These are phyloP conservation scores for Scutellaria minor DNA, from an alignment of 257 asterid species.

Conservation along the genomic window DNA sequence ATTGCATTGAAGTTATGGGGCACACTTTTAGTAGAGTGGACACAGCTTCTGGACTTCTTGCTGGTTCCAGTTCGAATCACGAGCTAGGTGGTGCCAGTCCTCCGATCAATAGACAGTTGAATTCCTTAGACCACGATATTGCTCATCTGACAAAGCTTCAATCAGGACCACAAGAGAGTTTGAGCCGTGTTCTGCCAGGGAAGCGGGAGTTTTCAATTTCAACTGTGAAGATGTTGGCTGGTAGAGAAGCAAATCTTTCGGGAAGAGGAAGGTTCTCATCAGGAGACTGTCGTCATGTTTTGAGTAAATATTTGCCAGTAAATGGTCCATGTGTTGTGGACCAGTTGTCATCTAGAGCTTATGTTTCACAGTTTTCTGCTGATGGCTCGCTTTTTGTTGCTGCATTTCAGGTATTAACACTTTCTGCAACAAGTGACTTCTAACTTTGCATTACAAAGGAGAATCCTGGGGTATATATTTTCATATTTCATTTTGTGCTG, in stretches of 20 bases:
- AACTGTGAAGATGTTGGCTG: slow-evolving; percentile 69
- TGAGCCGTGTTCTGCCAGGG: slow-evolving; percentile 51
- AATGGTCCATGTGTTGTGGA: slow-evolving; percentile 75
- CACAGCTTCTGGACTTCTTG: slow-evolving; percentile 51
- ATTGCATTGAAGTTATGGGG: slow-evolving; percentile 55
- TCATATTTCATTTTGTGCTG: background rate
- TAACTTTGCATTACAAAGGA: background rate
- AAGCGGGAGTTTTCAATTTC: slow-evolving; percentile 59
- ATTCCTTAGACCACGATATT: slow-evolving; percentile 57
- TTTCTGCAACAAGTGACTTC: background rate
- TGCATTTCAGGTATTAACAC: slow-evolving; percentile 79
- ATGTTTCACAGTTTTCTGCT: slow-evolving; percentile 82
- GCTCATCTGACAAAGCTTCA: slow-evolving; percentile 77
- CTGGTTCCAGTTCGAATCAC: slow-evolving; percentile 50
- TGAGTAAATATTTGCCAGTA: slow-evolving; percentile 77
- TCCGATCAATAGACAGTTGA: slow-evolving; percentile 28
- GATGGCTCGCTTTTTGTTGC: slow-evolving; percentile 90
- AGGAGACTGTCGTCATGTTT: slow-evolving; percentile 72
- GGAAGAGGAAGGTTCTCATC: slow-evolving; percentile 72
- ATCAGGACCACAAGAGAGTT: slow-evolving; percentile 62
- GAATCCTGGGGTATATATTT: background rate
- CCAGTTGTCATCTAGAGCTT: slow-evolving; percentile 79
- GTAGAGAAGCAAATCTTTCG: slow-evolving; percentile 73
- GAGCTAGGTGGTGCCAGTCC: slow-evolving; percentile 36
- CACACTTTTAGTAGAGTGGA: slow-evolving; percentile 72